Evolutionary conservation across 345 rosid genomes (phyloP).

Genomic region (Eucalyptus regnans): DNA sequence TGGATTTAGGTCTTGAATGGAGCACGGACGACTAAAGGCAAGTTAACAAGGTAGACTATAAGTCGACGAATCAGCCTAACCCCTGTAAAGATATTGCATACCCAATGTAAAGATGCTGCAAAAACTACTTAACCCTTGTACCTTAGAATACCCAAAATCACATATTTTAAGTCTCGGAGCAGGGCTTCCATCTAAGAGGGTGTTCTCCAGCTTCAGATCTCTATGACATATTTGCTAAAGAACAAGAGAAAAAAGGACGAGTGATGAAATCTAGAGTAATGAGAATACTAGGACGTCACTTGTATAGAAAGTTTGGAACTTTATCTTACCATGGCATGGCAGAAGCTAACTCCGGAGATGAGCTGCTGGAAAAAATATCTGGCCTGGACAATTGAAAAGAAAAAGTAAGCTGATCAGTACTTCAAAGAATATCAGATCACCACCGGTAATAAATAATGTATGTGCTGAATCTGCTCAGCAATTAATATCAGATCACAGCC

Average conservation of each 20-base stretch:
- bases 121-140: not conserved
- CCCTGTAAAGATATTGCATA: not conserved
- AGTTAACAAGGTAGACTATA: not conserved
- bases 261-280: not conserved
- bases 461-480: not conserved
- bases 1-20: slow-evolving; percentile 47
- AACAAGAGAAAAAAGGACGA: not conserved
- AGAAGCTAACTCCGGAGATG: slow-evolving; percentile 78
- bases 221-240: slow-evolving; percentile 68
- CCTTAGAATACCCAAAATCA: slow-evolving; percentile 87
- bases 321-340: slow-evolving; percentile 56
- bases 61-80: not conserved
- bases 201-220: slow-evolving; percentile 81
- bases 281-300: not conserved
- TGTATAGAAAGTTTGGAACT: not conserved
- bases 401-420: not conserved
- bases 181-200: slow-evolving; percentile 81
- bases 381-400: slow-evolving; percentile 16
- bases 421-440: not conserved
- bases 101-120: not conserved
- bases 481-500: not conserved
- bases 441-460: not conserved
- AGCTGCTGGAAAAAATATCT: slow-evolving; percentile 82
- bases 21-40: slow-evolving; percentile 32
- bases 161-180: slow-evolving; percentile 81